phyloP scores from a whole-genome alignment of 257 asterid species.

The Scutellaria galericulata region DNA sequence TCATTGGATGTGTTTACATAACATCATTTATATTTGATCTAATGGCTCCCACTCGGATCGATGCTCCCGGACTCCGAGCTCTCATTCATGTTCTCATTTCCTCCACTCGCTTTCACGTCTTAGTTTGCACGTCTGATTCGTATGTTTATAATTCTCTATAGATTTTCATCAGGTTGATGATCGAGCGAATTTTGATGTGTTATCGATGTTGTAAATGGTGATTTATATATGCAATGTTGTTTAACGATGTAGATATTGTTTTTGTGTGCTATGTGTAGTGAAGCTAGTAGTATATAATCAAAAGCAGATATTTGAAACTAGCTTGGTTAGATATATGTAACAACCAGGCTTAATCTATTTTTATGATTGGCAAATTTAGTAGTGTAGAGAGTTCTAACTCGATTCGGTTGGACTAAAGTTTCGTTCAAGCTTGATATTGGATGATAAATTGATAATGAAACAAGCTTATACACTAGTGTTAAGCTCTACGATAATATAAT shows the following conservation, averaged over 20 bases:
- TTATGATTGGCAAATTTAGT: neutral
- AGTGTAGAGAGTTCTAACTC: neutral
- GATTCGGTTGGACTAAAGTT: neutral
- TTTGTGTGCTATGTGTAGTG: neutral
- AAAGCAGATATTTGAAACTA: neutral
- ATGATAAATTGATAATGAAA: neutral
- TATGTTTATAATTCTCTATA: slow-evolving; percentile 33
- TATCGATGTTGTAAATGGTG: neutral
- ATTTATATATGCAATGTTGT: neutral
- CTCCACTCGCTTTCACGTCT: slow-evolving; percentile 67
- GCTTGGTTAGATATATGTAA: neutral
- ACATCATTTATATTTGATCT: no score
- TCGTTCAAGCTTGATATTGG: neutral
- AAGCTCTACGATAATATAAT: neutral
- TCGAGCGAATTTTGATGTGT: neutral
- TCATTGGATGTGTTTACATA: no score
- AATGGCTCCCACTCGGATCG: slow-evolving; percentile 43
- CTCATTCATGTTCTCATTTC: slow-evolving; percentile 72
- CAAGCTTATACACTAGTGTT: neutral
- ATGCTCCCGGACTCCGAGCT: slow-evolving; percentile 84
- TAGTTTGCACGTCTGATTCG: slow-evolving; percentile 95
- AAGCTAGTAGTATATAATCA: no score
- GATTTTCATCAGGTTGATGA: slow-evolving; percentile 26
- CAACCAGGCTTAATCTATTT: neutral
- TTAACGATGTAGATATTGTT: neutral